These are phyloP conservation scores for Calcarisporium arbuscula DNA, from an alignment of 2,329 filamentous ascomycete genomes.

Conservation along the genomic window DNA sequence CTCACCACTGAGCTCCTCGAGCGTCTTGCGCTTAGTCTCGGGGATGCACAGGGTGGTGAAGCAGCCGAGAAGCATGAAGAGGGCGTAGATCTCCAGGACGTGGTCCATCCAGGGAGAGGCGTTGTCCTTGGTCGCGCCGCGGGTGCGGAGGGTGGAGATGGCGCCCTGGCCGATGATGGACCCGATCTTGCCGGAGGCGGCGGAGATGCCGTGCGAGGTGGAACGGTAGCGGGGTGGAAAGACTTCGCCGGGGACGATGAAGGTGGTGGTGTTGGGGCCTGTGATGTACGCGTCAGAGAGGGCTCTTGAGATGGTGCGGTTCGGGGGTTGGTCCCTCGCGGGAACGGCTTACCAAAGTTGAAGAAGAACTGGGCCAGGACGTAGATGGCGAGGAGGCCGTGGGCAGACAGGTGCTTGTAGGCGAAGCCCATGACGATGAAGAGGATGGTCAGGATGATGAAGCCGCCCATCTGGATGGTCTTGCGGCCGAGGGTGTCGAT, in stretches of 20 bases:
- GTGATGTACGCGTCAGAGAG: no score
- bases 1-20: conserved; percentile 53
- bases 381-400: conserved; percentile 50
- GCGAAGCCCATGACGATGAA: conserved; percentile 59
- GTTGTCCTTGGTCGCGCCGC: conserved; percentile 31
- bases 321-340: background rate
- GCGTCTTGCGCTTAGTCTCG: conserved; percentile 68
- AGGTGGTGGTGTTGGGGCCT: conserved; percentile 50
- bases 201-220: conserved; percentile 52
- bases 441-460: conserved; percentile 53
- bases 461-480: conserved; percentile 64
- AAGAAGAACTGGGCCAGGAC: conserved; percentile 54
- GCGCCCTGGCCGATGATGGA: conserved; percentile 52
- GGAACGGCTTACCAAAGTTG: conserved; percentile 38
- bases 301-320: conserved; percentile 6
- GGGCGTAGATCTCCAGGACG: conserved; percentile 66
- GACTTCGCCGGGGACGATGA: conserved; percentile 50
- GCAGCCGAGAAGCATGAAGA: conserved; percentile 71
- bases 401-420: conserved; percentile 45
- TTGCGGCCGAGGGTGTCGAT: conserved; percentile 72
- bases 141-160: conserved; percentile 47
- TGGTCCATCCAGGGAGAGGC: conserved; percentile 65
- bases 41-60: conserved; percentile 65
- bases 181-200: conserved; percentile 48
- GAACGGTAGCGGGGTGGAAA: conserved; percentile 52